Conservation (phyloP, 805 yeast genomes). For the Metschnikowia arizonensis region DNA sequence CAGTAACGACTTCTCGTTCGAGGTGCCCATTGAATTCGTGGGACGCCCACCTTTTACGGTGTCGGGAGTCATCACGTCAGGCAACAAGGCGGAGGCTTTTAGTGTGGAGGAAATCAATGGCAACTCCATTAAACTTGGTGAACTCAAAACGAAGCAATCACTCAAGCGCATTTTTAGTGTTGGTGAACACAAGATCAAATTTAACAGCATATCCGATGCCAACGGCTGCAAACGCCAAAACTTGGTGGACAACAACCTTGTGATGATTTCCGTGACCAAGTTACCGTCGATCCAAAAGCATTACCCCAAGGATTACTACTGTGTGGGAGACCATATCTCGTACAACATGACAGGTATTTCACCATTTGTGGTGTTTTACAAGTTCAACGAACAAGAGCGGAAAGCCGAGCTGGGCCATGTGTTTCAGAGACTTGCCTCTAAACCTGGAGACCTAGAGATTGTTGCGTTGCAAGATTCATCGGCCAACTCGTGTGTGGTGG, state of each 20-base stretch:
- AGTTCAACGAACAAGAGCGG: constrained; percentile 60
- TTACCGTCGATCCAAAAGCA: constrained; percentile 59
- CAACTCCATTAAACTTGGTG: constrained; percentile 13
- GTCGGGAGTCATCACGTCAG: constrained; percentile 54
- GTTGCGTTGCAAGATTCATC: constrained; percentile 68
- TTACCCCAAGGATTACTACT: constrained; percentile 44
- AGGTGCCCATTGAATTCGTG: constrained; percentile 47
- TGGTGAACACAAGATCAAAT: constrained; percentile 66
- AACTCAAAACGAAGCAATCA: constrained; percentile 20
- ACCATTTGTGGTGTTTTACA: constrained; percentile 73
- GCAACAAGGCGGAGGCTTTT: constrained; percentile 48
- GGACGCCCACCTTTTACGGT: constrained; percentile 65
- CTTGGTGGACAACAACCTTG: constrained; percentile 32
- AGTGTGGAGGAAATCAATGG: constrained; percentile 42
- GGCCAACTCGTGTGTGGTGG: constrained; percentile 65
- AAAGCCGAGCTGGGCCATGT: constrained; percentile 48
- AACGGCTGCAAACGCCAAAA: constrained; percentile 61
- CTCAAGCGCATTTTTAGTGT: constrained; percentile 45
- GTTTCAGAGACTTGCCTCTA: constrained; percentile 69
- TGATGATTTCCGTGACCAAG: constrained; percentile 63
- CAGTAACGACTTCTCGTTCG: constrained; percentile 26
- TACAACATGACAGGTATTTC: constrained; percentile 74
- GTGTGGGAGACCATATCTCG: constrained; percentile 89
- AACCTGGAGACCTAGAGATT: constrained; percentile 72
- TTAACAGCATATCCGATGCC: constrained; percentile 58